Base-by-base conservation (phyloP, 1,284 basidiomycete genomes). In the Volvariella volvacea region DNA sequence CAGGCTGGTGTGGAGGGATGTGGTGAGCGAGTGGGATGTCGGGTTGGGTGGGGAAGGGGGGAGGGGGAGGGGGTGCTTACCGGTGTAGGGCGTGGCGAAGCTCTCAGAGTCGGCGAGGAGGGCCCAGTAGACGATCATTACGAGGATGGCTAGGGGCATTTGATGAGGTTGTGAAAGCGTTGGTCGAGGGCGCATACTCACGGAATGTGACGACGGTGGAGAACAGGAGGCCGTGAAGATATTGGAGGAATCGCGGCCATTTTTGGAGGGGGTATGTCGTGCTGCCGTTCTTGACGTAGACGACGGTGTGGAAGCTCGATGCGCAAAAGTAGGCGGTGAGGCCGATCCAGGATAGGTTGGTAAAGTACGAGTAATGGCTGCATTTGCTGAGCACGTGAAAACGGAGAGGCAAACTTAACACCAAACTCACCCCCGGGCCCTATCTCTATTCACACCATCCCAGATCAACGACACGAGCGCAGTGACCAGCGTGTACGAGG, bases 101-200 rank as follows among this genome's bases (percentile, higher is more conserved):
- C 71, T 73, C 0, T 51, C 21, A 0, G 71, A 44, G 3, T 61
- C 58, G 1, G 76, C 54, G 2, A 88, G 65, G 4, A 87, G 53
- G 0, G 67, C 53, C 85, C 86, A 88, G 55, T 67, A 88, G 0
- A 86, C 78, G 25, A 73, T 62, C 0, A 81, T 83, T 1, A 86
- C 81, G 17, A 88, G 55, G 45, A 88, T 63, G 3, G 86, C 84
- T 81, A 49, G 19, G 37, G 1, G 16, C 39, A 19, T 30, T 17
- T 22, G 36, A 21, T 41, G n/a, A 21, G 30, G n/a, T 7, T 10
- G n/a, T 16, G 4, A 21, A 8, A 41, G 2, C 30, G 20, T 42
- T 31, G 40, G 44, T 45, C 28, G 33, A 25, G 7, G 34, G 39
- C 8, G 20, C n/a, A n/a, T 6, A 71, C 82, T 56, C 54, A 84